Base-by-base conservation (phyloP, 108 stramenopile species). In the Cyclotella baltica region DNA sequence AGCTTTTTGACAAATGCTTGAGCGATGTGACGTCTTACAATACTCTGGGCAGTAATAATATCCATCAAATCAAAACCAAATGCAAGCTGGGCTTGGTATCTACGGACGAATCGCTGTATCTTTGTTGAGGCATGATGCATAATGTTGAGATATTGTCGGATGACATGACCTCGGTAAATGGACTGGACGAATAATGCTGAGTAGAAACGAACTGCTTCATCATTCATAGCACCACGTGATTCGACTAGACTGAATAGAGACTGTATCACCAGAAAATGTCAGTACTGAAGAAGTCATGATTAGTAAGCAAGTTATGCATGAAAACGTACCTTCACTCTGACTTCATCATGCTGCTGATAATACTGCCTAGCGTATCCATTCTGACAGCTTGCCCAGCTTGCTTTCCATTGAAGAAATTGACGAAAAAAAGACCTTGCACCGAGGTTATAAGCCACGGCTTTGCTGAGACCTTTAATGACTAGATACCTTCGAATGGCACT, bases 21-120 rank as follows among this genome's bases (percentile, higher is more conserved):
- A 33, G 87, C 81, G 37, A 87, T 22, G 23, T 59, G 73, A 56
- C 70, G 71, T 16, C 90, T 51, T 4, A 51, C 83, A 13, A 87
- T 11, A 47, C 85, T 83, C 61, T 91, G 90, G 18, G 83, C 57
- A 0, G 63, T 73, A 23, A 84, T 69, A 56, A 87, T 81, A 62
- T 88, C 86, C 4, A 85, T 33, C 23, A 85, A 22, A 56, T 82
- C 65, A 51, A 86, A 31, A 8, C 83, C 85, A 67, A 62, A 84
- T 11, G 67, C 35, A 48, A 88, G 74, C 50, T 84, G 77, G 11
- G 71, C 75, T 2, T 52, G 65, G 66, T 87, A 86, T 18, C 86
- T 81, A 62, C 90, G 73, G 81, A 81, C 83, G 11, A 76, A 38
- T 58, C 55, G 72, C 68, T 90, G 89, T 28, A 90, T 84, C 16